Percentiles rank a stretch among this genome's conserved stretches.
Evolutionary conservation across 345 rosid genomes (phyloP).

Genomic region (rapeseed (Brassica napus)): DNA sequence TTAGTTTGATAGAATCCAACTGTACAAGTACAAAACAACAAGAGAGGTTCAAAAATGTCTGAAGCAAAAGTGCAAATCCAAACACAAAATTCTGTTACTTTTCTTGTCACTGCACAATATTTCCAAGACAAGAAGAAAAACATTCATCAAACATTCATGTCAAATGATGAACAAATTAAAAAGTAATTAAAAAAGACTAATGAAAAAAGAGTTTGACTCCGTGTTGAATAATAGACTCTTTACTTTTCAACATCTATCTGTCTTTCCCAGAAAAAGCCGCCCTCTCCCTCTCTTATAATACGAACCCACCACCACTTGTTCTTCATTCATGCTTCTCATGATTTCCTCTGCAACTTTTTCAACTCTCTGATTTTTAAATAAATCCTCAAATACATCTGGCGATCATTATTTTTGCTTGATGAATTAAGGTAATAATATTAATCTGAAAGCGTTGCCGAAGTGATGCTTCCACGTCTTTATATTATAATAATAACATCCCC

Average conservation of each 20-base stretch:
- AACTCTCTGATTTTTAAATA: constrained; percentile 6
- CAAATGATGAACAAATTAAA: background rate
- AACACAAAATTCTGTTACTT: constrained; percentile 3
- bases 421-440: constrained; percentile 24
- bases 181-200: background rate
- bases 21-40: background rate
- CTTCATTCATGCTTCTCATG: constrained; percentile 38
- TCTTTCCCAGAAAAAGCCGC: constrained; percentile 11
- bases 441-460: constrained; percentile 28
- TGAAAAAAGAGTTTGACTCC: constrained; percentile 15
- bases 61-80: constrained; percentile 10
- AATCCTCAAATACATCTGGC: constrained; percentile 32
- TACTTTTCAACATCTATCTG: constrained; percentile 26
- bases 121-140: background rate
- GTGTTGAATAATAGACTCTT: constrained; percentile 8
- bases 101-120: background rate
- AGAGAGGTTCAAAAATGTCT: background rate
- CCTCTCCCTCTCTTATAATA: background rate
- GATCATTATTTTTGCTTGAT: constrained; percentile 15
- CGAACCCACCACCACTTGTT: constrained; percentile 8
- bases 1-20: background rate
- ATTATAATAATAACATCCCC: constrained; percentile 18
- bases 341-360: constrained; percentile 13
- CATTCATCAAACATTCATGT: no score
- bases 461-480: constrained; percentile 45